Evolutionary conservation across 768 basidiomycete species (phyloP).

Genomic region (Trametes meyenii): DNA sequence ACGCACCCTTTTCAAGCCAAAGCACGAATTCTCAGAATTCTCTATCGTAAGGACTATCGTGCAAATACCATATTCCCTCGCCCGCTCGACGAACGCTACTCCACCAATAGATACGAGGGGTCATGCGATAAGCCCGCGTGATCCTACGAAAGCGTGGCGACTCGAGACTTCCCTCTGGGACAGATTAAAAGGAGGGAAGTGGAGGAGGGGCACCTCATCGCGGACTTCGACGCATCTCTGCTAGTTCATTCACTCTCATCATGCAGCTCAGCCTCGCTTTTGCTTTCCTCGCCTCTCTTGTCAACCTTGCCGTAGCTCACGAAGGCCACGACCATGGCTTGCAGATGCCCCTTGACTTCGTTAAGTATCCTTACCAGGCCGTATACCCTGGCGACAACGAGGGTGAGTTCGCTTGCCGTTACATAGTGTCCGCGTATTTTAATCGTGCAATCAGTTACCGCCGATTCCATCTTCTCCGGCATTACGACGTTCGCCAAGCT

Average conservation of each 20-base stretch:
- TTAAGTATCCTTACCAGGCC: conserved; percentile 67
- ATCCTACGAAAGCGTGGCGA: neutral
- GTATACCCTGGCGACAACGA: conserved; percentile 58
- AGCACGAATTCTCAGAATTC: neutral
- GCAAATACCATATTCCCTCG: neutral
- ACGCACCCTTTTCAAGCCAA: neutral
- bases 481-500: conserved; percentile 86
- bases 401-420: conserved; percentile 40
- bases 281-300: conserved; percentile 30
- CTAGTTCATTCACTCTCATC: neutral
- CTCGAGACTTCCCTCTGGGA: neutral
- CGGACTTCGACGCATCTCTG: neutral
- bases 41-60: neutral
- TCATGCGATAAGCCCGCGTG: conserved; percentile 6
- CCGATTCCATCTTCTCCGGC: conserved; percentile 80
- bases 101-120: neutral
- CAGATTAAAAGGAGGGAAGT: neutral
- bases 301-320: conserved; percentile 33
- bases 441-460: conserved; percentile 54
- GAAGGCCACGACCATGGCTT: conserved; percentile 47
- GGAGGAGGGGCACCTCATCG: neutral
- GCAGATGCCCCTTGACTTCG: conserved; percentile 69
- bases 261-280: conserved; percentile 23
- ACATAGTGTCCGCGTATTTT: neutral
- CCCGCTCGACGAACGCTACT: neutral